Base-by-base conservation (phyloP, 176 grass and related monocot species). In the Musa beccarii region DNA sequence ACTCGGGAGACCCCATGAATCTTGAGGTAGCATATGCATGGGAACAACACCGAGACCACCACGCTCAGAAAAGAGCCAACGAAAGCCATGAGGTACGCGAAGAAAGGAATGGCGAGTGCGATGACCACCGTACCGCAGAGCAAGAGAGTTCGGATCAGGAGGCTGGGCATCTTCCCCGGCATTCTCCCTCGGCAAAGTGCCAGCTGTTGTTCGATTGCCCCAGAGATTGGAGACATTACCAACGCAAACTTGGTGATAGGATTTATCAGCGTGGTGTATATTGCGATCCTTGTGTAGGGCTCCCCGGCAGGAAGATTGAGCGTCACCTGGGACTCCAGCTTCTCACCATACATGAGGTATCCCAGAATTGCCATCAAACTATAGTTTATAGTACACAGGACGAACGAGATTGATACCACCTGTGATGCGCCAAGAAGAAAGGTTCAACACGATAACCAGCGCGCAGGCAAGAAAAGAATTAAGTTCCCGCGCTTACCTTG, bases 211-310 rank as follows among this genome's bases (percentile, higher is more conserved):
- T 92, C 89, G 51, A 89, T 80, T 22, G 89, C 87, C 1, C 28
- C 76, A 0, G 92, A 80, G 1, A 96, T 76, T 1, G 92, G 92
- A 5, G 83, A 69, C 14, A 89, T 71, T 78, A 82, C 89, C 67
- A 92, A 73, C 1, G 92, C 92, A 64, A 87, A 96, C 78, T 92
- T 96, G n/a, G 92, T 83, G 57, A 96, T 78, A 0, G 89, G 87
- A 29, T 76, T 92, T 64, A 96, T 86, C 23, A 92, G 76, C 16
- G 87, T 85, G 21, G 87, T 96, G 78, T 89, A 96, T 78, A 96
- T 96, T 4, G 92, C 92, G 10, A 96, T 43, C 72, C 68, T 86
- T 0, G 89, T 85, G 78, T 81, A 80, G 70, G 92, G 19, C 66
- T 73, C 88, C 2, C 87, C 92, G 54, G 78, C 80, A 0, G 89